A percentile compares a stretch with the other conserved stretches of the same genome.
These are phyloP conservation scores for Zelopaecilomyces penicillatus DNA, from an alignment of 2,329 filamentous ascomycete genomes.

Conservation along the genomic window DNA sequence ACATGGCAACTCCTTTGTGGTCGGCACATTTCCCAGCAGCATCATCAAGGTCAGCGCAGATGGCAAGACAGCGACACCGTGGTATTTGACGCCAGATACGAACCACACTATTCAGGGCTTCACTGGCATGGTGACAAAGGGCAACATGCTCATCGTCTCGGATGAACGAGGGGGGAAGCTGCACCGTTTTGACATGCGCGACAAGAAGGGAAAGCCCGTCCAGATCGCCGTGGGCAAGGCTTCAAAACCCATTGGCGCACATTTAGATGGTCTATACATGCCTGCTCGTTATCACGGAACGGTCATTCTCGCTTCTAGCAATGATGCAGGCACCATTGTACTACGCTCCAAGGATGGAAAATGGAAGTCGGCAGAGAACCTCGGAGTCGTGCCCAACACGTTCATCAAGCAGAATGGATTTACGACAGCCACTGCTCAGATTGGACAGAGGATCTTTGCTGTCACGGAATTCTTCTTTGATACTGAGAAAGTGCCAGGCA, in stretches of 20 bases:
- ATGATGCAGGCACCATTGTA: conserved; percentile 25
- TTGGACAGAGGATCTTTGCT: too few relatives aligned
- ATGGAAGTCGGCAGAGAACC: conserved; percentile 27
- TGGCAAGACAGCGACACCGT: conserved; percentile 18
- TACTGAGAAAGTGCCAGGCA: too few relatives aligned
- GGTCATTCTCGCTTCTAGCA: conserved; percentile 25
- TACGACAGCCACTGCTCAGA: too few relatives aligned
- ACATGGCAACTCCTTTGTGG: conserved; percentile 26
- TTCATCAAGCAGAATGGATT: too few relatives aligned
- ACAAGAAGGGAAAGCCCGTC: neutral
- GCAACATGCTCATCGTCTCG: conserved; percentile 21
- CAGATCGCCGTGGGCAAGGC: neutral
- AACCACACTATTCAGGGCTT: conserved; percentile 16
- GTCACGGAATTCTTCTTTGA: too few relatives aligned
- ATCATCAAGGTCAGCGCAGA: conserved; percentile 24
- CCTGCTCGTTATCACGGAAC: conserved; percentile 24
- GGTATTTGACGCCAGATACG: conserved; percentile 22
- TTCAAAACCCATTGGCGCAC: neutral
- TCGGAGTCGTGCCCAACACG: conserved; percentile 19
- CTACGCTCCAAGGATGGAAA: conserved; percentile 24
- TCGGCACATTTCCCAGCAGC: conserved; percentile 29
- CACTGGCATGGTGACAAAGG: conserved; percentile 1
- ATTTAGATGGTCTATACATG: conserved; percentile 23
- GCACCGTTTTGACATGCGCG: conserved; percentile 24
- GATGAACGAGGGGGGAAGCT: conserved; percentile 24